Evolutionary conservation across 1,284 basidiomycete genomes (phyloP).

Genomic region (Rhodotorula sp.): DNA sequence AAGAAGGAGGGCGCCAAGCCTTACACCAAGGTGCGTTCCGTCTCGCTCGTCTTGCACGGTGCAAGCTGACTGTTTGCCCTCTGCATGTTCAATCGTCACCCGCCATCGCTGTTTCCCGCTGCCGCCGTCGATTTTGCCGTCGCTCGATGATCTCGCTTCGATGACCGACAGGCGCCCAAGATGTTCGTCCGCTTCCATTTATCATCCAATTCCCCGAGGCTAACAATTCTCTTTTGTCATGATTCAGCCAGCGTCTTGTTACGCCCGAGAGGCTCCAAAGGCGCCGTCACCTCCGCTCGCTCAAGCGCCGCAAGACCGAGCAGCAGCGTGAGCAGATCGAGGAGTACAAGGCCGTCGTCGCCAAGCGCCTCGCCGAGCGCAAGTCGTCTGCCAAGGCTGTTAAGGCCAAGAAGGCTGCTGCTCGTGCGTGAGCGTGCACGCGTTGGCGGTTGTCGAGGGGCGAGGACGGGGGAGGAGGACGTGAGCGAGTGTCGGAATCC

Average conservation of each 20-base stretch:
- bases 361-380: slow-evolving; percentile 90
- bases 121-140: no score
- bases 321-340: slow-evolving; percentile 91
- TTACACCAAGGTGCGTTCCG: slow-evolving; percentile 90
- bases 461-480: not conserved
- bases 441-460: not conserved
- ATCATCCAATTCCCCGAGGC: slow-evolving; percentile 51
- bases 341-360: slow-evolving; percentile 75
- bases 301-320: slow-evolving; percentile 85
- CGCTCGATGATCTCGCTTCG: no score
- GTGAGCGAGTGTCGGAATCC: no score
- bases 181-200: slow-evolving; percentile 52
- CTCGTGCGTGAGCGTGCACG: not conserved
- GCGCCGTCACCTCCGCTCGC: slow-evolving; percentile 84
- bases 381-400: slow-evolving; percentile 66
- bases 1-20: slow-evolving; percentile 90
- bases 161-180: slow-evolving; percentile 17
- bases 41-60: not conserved
- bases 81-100: not conserved
- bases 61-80: slow-evolving; percentile 3
- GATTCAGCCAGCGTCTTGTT: slow-evolving; percentile 73
- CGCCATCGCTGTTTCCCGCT: not conserved
- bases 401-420: slow-evolving; percentile 49
- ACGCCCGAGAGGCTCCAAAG: slow-evolving; percentile 94
- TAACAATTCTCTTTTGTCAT: not conserved